These are phyloP conservation scores for Stagonosporopsis chrysanthemi DNA, from an alignment of 2,329 filamentous ascomycete species.

Conservation along the genomic window DNA sequence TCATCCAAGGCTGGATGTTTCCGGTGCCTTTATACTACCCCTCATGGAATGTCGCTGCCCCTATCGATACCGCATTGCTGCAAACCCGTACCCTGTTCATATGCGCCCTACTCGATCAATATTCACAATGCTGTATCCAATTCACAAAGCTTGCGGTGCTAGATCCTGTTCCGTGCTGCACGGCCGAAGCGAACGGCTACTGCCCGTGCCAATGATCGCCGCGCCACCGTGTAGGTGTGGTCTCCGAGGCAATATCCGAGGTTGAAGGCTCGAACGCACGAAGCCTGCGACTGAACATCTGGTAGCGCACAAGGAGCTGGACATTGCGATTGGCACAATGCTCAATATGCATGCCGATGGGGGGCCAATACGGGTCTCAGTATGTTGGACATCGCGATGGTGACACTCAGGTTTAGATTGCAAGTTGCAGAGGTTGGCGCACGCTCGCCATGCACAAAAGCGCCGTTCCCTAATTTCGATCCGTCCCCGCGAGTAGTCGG, in stretches of 20 bases:
- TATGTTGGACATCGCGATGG: conserved; percentile 1
- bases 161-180: conserved; percentile 7
- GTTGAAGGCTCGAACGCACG: background rate
- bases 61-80: conserved; percentile 6
- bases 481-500: conserved; percentile 18
- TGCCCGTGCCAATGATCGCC: conserved; percentile 19
- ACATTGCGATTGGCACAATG: conserved; percentile 1
- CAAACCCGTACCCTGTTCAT: conserved; percentile 2
- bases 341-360: conserved; percentile 1
- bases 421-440: conserved; percentile 15
- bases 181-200: conserved; percentile 13
- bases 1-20: background rate
- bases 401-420: conserved; percentile 9
- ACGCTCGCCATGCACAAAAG: conserved; percentile 20
- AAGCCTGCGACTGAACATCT: background rate
- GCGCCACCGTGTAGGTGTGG: background rate
- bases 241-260: conserved; percentile 19
- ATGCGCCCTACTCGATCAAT: conserved; percentile 5
- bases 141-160: conserved; percentile 17
- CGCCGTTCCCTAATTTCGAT: conserved; percentile 22
- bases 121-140: conserved; percentile 11
- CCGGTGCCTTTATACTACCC: conserved; percentile 16
- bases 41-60: conserved; percentile 10
- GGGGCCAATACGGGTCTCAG: conserved; percentile 11
- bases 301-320: background rate